Base-by-base conservation (phyloP, 2,329 filamentous ascomycete genomes). In the Ustilaginoidea virens region DNA sequence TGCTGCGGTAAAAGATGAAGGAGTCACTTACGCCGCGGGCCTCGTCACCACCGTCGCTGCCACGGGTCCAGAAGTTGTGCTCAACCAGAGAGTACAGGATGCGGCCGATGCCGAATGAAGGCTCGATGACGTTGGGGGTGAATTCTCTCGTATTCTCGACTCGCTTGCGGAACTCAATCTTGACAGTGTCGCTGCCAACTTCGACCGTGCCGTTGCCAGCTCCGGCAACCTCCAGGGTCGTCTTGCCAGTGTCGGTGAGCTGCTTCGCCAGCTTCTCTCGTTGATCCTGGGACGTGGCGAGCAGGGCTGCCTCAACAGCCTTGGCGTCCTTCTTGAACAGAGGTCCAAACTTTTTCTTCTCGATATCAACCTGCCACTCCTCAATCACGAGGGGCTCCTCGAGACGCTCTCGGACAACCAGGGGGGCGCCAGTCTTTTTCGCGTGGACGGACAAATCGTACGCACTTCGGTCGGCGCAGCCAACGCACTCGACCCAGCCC, bases 401-500 rank as follows among this genome's bases (percentile, higher is more conserved):
- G 31, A 85, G 69, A 31, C 71, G 73, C 61, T 94, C 76, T 35
- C 86, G 75, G 23, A 96, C 90, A 27, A 90, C 65, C 14, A 98
- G 67, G 23, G 85, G 75, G 10, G 80, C 75, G 34, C 83, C 85
- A 18, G 90, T 96, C 63, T 83, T 86, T 60, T 93, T 87, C 49
- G 79, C 76, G 57, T 96, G 90, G 7, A 94, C 86, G 20, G 73
- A 79, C 51, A 96, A 55, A 56, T 98, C 90, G 53, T 93, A 98
- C 13, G 90, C 90, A 50, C 81, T 92, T 45, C 90, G 74, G 52
- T 94, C 87, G 36, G 90, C 90, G 54, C 90, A 96, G 37, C 90
- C 90, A 46, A 96, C 87, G 53, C 87, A 96, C 63, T 98, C 90
- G 38, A 96, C 81, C 90, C 90, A 98, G 51, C 90, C 90, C 46